A percentile compares a stretch with the other conserved stretches of the same genome.
These are phyloP conservation scores for Lyophyllum shimeji DNA, from an alignment of 768 basidiomycete species.

Conservation along the genomic window DNA sequence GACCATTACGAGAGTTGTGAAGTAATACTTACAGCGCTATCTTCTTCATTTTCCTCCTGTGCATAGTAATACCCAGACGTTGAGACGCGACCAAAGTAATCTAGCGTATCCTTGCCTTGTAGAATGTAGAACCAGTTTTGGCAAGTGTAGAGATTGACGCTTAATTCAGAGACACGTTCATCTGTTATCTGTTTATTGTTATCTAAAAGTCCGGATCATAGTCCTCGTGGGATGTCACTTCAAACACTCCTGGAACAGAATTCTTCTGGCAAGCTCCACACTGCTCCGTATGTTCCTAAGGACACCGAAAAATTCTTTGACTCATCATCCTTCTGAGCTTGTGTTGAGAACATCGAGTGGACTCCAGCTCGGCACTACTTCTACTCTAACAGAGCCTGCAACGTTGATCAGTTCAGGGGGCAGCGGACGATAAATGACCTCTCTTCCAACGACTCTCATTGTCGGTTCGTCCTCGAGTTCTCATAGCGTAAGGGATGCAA, in stretches of 20 bases:
- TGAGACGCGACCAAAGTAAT: slow-evolving; percentile 6
- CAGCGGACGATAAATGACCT: slow-evolving; percentile 35
- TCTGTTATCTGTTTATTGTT: no score
- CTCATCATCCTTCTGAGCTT: background rate
- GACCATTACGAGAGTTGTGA: background rate
- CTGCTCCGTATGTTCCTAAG: background rate
- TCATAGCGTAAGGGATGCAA: slow-evolving; percentile 51
- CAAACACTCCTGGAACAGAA: background rate
- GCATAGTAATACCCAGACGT: slow-evolving; percentile 13
- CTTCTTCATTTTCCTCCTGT: slow-evolving; percentile 6
- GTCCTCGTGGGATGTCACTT: background rate
- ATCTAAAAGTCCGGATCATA: background rate
- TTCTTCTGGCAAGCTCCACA: background rate
- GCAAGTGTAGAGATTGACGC: background rate
- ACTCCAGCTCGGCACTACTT: background rate
- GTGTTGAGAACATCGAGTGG: background rate
- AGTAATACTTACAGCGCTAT: background rate
- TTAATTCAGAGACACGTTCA: background rate
- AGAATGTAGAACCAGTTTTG: background rate
- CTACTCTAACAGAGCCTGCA: background rate
- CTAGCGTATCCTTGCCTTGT: slow-evolving; percentile 3
- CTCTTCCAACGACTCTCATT: slow-evolving; percentile 42
- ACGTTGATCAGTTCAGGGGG: background rate
- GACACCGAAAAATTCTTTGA: background rate
- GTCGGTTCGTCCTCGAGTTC: slow-evolving; percentile 50